Base-by-base conservation (phyloP, 2,329 filamentous ascomycete genomes). In the Thermomyces lanuginosus region DNA sequence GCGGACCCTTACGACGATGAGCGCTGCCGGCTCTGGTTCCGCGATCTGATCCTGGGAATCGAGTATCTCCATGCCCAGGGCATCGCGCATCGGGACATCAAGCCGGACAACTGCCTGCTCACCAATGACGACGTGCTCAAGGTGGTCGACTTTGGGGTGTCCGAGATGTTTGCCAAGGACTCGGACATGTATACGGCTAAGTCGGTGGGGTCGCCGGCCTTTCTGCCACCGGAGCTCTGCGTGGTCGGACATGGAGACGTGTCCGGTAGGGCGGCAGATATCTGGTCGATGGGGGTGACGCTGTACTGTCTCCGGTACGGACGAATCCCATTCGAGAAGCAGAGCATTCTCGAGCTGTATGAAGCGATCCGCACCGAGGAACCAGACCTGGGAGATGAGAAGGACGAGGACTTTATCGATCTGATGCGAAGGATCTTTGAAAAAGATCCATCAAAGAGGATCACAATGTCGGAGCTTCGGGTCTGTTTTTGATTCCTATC, bases 231-330 rank as follows among this genome's bases (percentile, higher is more conserved):
- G 0, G 89, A 98, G 51, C 62, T 98, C 8, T 98, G 89, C 44
- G 74, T 84, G 12, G 70, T 73, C 5, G 83, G 71, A 42, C 86
- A 93, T 46, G 81, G 80, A 1, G 75, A 84, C 38, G 76, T 95
- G 1, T 86, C 80, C 2, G 89, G 89, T 7, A 78, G 72, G 41
- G 83, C 86, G 3, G 82, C 82, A 3, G 89, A 98, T 52, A 83
- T 98, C 28, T 98, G 89, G 89, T 92, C 86, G 3, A 95, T 95
- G 86, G 89, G 89, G 5, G 76, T 93, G 6, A 92, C 84, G 2
- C 61, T 98, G 2, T 95, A 86, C 49, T 98, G 89, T 49, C 64
- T 98, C 20, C 74, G 78, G 34, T 95, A 92, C 43, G 89, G 89
- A 16, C 65, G 61, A 26, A 76, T 98, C 34, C 89, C 89, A 0